Conservation (phyloP, 768 basidiomycete species). For the Lactarius deliciosus region DNA sequence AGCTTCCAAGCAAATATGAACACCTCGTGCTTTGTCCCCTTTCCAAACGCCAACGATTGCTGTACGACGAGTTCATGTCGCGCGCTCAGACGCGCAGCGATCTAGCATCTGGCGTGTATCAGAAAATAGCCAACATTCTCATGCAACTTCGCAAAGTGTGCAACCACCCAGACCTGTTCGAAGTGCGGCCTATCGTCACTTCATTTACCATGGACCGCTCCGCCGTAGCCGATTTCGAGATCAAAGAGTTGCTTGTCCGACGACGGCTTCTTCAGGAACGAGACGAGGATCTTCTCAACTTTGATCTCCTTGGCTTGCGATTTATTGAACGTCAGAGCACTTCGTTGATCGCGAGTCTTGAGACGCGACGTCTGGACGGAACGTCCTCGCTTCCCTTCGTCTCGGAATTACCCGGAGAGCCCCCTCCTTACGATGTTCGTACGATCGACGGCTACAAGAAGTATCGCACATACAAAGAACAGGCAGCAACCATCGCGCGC, state of each 20-base stretch:
- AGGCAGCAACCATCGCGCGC: slow-evolving; percentile 51
- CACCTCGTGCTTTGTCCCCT: slow-evolving; percentile 86
- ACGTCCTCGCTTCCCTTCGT: slow-evolving; percentile 54
- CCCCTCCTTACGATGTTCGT: slow-evolving; percentile 71
- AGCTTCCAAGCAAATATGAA: slow-evolving; percentile 90
- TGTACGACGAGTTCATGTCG: slow-evolving; percentile 96
- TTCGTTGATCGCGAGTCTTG: slow-evolving; percentile 52
- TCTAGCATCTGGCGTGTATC: slow-evolving; percentile 80
- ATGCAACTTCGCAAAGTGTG: slow-evolving; percentile 99
- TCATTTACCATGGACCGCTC: slow-evolving; percentile 76
- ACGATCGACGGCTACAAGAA: slow-evolving; percentile 71
- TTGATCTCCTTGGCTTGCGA: slow-evolving; percentile 63
- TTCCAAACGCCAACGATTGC: slow-evolving; percentile 89
- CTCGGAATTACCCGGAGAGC: slow-evolving; percentile 55
- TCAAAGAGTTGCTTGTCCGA: slow-evolving; percentile 86
- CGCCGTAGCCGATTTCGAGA: slow-evolving; percentile 73
- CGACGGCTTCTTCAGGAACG: slow-evolving; percentile 61
- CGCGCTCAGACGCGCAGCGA: slow-evolving; percentile 81
- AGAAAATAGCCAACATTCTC: slow-evolving; percentile 89
- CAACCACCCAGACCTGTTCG: slow-evolving; percentile 91
- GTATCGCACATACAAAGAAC: slow-evolving; percentile 46
- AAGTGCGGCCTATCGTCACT: slow-evolving; percentile 79
- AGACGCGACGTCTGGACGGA: slow-evolving; percentile 58
- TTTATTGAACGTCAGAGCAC: slow-evolving; percentile 58
- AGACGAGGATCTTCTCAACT: slow-evolving; percentile 53